A percentile compares a stretch with the other conserved stretches of the same genome.
These are phyloP conservation scores for Lasiosphaeriaceae sp. DNA, from an alignment of 495 filamentous ascomycete genomes.

Conservation along the genomic window DNA sequence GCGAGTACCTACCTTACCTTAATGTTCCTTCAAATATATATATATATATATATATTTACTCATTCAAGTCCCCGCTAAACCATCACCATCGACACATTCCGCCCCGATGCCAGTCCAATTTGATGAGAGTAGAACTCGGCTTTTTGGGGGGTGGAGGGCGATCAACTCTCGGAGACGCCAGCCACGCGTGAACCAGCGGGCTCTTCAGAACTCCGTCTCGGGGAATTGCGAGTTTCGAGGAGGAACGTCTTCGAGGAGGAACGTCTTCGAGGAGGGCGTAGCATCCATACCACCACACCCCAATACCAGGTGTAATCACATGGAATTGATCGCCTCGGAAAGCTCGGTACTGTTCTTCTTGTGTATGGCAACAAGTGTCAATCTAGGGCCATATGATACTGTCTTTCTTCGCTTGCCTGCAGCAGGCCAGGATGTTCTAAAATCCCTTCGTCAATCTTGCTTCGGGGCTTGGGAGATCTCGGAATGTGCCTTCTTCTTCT, in stretches of 20 bases:
- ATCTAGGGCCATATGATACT: constrained; percentile 30
- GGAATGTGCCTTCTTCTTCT: neutral
- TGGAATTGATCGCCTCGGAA: constrained; percentile 34
- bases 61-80: too few species aligned
- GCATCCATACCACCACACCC: constrained; percentile 19
- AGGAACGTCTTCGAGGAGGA: too few species aligned
- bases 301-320: constrained; percentile 39
- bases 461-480: neutral
- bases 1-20: too few species aligned
- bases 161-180: constrained; percentile 3
- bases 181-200: neutral
- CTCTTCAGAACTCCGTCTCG: neutral
- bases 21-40: too few species aligned
- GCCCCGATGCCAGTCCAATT: constrained; percentile 1
- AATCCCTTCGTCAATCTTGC: neutral
- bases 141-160: neutral
- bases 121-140: neutral
- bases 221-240: neutral
- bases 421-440: neutral
- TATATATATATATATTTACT: too few species aligned
- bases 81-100: too few species aligned
- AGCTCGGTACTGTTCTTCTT: constrained; percentile 35
- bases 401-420: constrained; percentile 19
- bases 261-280: constrained; percentile 26
- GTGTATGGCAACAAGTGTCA: constrained; percentile 39